These are phyloP conservation scores for Aspergillus unguis DNA, from an alignment of 2,329 filamentous ascomycete genomes.

Conservation along the genomic window DNA sequence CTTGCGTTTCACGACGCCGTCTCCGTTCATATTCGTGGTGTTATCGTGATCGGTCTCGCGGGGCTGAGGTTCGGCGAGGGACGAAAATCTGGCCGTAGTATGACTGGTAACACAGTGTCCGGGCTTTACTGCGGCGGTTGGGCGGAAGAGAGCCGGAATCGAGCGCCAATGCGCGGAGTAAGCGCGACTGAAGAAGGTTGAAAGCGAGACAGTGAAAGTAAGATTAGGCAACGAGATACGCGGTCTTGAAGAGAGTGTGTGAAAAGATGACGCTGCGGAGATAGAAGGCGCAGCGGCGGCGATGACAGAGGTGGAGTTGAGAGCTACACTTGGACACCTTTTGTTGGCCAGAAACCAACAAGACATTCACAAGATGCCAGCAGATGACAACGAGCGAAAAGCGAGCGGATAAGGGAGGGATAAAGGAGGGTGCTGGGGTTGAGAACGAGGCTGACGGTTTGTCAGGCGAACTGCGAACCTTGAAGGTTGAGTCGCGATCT, in stretches of 20 bases:
- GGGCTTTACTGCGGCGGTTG: constrained; percentile 9
- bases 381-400: constrained; percentile 11
- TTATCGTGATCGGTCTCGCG: constrained; percentile 12
- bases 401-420: constrained; percentile 16
- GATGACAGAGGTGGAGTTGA: constrained; percentile 15
- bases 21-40: constrained; percentile 50
- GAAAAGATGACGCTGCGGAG: constrained; percentile 13
- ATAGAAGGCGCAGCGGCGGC: constrained; percentile 13
- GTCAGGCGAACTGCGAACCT: constrained; percentile 12
- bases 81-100: constrained; percentile 13
- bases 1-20: constrained; percentile 54
- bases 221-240: not conserved
- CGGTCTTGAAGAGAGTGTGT: constrained; percentile 5
- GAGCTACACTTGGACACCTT: constrained; percentile 30
- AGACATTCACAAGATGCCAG: constrained; percentile 35
- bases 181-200: not conserved
- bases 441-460: constrained; percentile 10
- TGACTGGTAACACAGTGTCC: constrained; percentile 14
- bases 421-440: constrained; percentile 2
- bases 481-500: not conserved
- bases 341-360: constrained; percentile 27
- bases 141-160: constrained; percentile 1
- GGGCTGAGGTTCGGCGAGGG: constrained; percentile 10
- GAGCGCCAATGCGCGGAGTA: constrained; percentile 1
- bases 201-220: not conserved